Base-by-base conservation (phyloP, 2,329 filamentous ascomycete species). In the Fusarium penzigii region DNA sequence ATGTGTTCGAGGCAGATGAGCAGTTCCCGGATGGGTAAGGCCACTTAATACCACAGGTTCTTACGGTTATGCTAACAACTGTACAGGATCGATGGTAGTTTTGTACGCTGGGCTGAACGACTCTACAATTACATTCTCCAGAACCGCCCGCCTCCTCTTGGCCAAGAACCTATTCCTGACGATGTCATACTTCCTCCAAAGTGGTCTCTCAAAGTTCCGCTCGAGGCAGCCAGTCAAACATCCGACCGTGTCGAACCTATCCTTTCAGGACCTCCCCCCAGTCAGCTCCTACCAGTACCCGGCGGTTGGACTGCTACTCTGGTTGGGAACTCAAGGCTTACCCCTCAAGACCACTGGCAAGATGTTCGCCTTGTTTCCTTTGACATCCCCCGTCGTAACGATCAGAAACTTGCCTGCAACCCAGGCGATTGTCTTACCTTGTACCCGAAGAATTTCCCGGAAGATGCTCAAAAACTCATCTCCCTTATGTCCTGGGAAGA, bases 11-110 rank as follows among this genome's bases (percentile, higher is more conserved):
- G 72, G 92, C 88, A 17, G 94, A 99, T 67, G 92, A 97, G 63
- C 90, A 95, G 68, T 92, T 97, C 75, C 85, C 90, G 25, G 92
- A 97, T 72, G 92, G 93, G 86, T 94, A 75, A 61, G 82, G 75
- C n/a, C 11, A 11, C 38, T 29, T 20, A 2, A 3, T 32, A 25
- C 8, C 5, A 12, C 8, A 8, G 5, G 20, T 25, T n/a, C 3
- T 43, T 20, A 25, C 13, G 2, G 3, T 11, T 7, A 29, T 16
- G 6, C 25, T 13, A 16, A 5, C 12, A 14, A 6, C 29, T n/a
- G 29, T 48, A 20, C 42, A 93, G 92, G 1, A 84, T 92, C 36
- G 92, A 96, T 67, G 90, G 89, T 36, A 85, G 85, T 29, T 94
- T 93, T 61, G 74, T 93, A 44, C 84, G 87, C 8, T 97, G 92